Evolutionary conservation across 768 basidiomycete species (phyloP), one percentile per base, ranked within the genome.

Genomic region (Termitomyces sp.): DNA sequence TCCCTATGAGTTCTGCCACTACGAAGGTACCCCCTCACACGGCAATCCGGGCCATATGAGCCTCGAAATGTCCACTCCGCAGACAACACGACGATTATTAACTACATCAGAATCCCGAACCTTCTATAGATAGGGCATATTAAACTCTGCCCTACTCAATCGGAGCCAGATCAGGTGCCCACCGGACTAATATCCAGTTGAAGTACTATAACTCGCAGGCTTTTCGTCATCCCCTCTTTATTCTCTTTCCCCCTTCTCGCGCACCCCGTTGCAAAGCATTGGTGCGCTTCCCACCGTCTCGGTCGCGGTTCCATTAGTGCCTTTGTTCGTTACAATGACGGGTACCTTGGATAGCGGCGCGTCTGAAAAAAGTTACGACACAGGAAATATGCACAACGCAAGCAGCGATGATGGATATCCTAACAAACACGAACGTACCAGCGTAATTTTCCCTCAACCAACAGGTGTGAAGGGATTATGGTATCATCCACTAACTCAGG

Each of bases 401-500:
- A 67, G 65, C 65, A 69, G 64, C 55, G 71, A 71, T 12, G 59
- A 61, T n/a, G 66, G 59, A 34, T 68, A 66, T 56, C 70, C 47
- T 56, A 34, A 57, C 29, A 38, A 5, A 36, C 59, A 66, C 66
- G 72, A 69, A 32, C 64, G 54, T 36, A 29, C 29, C 20, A 43
- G 12, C 31, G 43, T 31, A 51, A 53, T 65, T 15, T 61, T 60
- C 15, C 50, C 60, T 34, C 65, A 46, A 59, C 82, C 76, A 2
- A 74, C 66, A 8, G 84, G 84, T 40, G 53, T 80, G 57, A 80
- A 68, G 67, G 79, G 83, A 37, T 6, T 85, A 45, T 88, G 84
- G 68, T 77, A 78, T 54, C 75, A 85, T 61, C 79, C 87, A 20
- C 63, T 76, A 48, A 82, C 81, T 2, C 86, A 87, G 71, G 77